These are phyloP conservation scores for Claviceps quebecensis DNA, from an alignment of 2,329 filamentous ascomycete species.

Conservation along the genomic window DNA sequence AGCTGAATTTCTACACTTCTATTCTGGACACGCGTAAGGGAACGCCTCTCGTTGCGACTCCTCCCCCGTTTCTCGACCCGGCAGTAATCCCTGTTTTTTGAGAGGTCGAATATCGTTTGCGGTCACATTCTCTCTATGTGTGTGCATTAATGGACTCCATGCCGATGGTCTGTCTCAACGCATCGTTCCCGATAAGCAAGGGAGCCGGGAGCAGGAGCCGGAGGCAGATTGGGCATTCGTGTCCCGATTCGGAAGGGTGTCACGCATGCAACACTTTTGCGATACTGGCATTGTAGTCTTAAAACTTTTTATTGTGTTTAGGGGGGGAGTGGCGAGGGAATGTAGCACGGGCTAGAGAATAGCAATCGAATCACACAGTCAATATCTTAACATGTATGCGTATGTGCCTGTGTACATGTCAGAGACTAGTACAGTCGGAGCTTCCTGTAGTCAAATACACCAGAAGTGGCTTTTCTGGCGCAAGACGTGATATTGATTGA, in stretches of 20 bases:
- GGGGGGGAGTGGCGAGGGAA: constrained; percentile 1
- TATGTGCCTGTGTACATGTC: background rate
- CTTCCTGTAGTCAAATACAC: too few species aligned
- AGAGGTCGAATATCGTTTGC: background rate
- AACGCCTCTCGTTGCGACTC: background rate
- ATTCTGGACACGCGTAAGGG: constrained; percentile 4
- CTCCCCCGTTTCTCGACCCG: background rate
- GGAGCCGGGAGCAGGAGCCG: background rate
- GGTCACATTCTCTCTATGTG: background rate
- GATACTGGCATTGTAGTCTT: constrained; percentile 1
- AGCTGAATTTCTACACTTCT: constrained; percentile 4
- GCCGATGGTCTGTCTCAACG: background rate
- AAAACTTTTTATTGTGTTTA: constrained; percentile 2
- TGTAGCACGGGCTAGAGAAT: constrained; percentile 5
- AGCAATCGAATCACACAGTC: background rate
- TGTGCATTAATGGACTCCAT: background rate
- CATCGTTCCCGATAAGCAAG: background rate
- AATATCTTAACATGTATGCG: background rate
- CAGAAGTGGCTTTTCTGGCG: background rate
- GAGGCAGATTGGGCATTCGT: background rate
- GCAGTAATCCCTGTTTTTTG: background rate
- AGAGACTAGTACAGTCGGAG: background rate
- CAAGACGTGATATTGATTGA: background rate
- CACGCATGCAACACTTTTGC: constrained; percentile 1
- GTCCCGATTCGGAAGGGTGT: background rate